Base-by-base conservation (phyloP, 2,329 filamentous ascomycete species). In the Botrytis fragariae region DNA sequence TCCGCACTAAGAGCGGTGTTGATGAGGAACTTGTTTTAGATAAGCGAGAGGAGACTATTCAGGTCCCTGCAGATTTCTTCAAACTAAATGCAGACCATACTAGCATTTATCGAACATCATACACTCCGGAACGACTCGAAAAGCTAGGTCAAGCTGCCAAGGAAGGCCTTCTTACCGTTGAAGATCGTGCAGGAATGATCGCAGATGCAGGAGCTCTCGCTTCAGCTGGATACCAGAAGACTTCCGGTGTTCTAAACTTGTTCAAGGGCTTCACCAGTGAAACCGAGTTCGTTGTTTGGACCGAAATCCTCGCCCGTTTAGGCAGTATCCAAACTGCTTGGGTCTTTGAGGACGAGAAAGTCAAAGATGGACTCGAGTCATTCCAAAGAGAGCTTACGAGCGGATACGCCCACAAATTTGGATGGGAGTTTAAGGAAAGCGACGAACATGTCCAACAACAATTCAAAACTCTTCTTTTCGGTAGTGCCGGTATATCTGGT, bases 81-180 rank as follows among this genome's bases (percentile, higher is more conserved):
- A 98, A 98, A 87, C 86, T 98, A 75, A 98, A 98, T 81, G 94
- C 95, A 25, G 94, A 98, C 81, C 95, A 98, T 83, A 95, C 94
- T 35, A 93, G 93, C 77, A 91, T 98, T 76, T 98, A 97, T 86
- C 91, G 95, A 74, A 98, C 95, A 0, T 93, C 91, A 0, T 98
- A 98, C 84, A 87, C 90, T 3, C 92, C 94, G 2, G 91, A 93
- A 79, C 91, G 95, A 51, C 88, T 98, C 62, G 87, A 90, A 77
- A 97, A 97, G 86, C 91, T 98, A 54, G 95, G 95, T 39, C 85
- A 94, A 80, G 93, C 95, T 72, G 95, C 94, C 64, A 96, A 93
- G 83, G 84, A 91, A 64, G 93, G 93, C 7, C 87, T 95, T 16
- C 85, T 98, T 72, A 91, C 90, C 18, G 94, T 97, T 10, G 94